These are phyloP conservation scores for Chlamydomonas asymmetrica DNA, from an alignment of 139 green algal species.

Conservation along the genomic window DNA sequence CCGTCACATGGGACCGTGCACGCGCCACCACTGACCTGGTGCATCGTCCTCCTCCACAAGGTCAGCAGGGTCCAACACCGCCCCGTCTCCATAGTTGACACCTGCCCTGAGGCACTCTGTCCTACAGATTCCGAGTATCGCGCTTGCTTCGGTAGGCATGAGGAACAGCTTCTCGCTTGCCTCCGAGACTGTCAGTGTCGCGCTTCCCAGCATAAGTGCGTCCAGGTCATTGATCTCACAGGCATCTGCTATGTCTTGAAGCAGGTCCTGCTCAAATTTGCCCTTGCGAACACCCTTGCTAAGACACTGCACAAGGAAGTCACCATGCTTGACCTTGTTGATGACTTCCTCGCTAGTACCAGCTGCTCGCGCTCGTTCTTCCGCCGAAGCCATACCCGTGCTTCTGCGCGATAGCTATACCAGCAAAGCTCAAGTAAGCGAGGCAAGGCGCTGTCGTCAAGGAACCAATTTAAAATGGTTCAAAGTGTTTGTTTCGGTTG, in stretches of 20 bases:
- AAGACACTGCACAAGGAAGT: constrained; percentile 34
- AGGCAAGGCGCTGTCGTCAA: no score
- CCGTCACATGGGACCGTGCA: no score
- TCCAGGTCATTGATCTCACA: constrained; percentile 45
- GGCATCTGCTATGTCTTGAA: constrained; percentile 34
- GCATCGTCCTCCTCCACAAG: constrained; percentile 14
- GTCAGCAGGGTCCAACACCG: constrained; percentile 14
- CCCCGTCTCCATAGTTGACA: constrained; percentile 43
- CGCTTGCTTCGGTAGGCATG: constrained; percentile 42
- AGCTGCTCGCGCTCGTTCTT: constrained; percentile 10
- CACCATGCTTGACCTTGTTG: constrained; percentile 8
- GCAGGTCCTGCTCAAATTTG: constrained; percentile 40
- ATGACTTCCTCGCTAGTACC: constrained; percentile 16
- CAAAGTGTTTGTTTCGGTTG: no score
- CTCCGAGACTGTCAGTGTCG: constrained; percentile 20
- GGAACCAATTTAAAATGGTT: no score
- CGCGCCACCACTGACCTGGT: no score
- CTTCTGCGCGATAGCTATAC: no score
- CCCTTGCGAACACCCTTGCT: constrained; percentile 25
- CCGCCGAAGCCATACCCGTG: not conserved
- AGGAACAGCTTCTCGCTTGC: constrained; percentile 43
- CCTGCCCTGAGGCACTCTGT: constrained; percentile 35
- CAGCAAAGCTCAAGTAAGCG: no score
- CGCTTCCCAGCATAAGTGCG: constrained; percentile 28
- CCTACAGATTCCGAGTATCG: constrained; percentile 24